Conservation (phyloP, 2,329 filamentous ascomycete genomes). For the Apiospora kogelbergensis region DNA sequence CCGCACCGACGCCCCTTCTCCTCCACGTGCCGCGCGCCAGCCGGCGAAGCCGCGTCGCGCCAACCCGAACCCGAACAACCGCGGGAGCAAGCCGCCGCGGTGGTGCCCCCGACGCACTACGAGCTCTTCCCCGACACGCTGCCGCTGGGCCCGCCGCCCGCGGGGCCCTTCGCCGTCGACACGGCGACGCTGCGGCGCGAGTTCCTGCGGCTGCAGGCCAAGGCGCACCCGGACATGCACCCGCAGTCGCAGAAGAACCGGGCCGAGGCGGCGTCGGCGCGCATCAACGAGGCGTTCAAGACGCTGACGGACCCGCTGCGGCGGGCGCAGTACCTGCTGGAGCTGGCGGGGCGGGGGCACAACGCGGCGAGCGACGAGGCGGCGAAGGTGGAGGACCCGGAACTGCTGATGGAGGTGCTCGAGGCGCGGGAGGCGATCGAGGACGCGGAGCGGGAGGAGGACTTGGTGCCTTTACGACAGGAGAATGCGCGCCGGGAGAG, state of each 20-base stretch:
- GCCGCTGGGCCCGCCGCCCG: constrained; percentile 73
- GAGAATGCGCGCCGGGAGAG: constrained; percentile 69
- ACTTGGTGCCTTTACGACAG: constrained; percentile 56
- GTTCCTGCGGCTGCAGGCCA: constrained; percentile 80
- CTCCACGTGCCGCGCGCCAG: too few relatives aligned
- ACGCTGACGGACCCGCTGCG: constrained; percentile 76
- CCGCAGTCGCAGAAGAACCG: constrained; percentile 52
- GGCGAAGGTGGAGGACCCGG: constrained; percentile 64
- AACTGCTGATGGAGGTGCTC: constrained; percentile 75
- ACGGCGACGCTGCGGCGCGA: constrained; percentile 71
- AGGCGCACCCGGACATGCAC: constrained; percentile 72
- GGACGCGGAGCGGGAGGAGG: constrained; percentile 65
- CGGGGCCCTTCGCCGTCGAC: constrained; percentile 74
- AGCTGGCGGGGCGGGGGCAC: constrained; percentile 57
- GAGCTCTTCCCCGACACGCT: constrained; percentile 83
- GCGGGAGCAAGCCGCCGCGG: not conserved
- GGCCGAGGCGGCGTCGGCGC: constrained; percentile 76
- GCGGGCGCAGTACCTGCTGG: constrained; percentile 85
- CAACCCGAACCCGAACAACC: not conserved
- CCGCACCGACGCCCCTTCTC: not conserved
- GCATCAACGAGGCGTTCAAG: constrained; percentile 89
- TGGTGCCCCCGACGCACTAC: constrained; percentile 69
- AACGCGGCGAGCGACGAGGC: constrained; percentile 80
- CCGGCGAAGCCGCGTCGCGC: not conserved
- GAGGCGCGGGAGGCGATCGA: constrained; percentile 78